Conservation (phyloP, 768 basidiomycete genomes). For the Tephrocybe sp. region DNA sequence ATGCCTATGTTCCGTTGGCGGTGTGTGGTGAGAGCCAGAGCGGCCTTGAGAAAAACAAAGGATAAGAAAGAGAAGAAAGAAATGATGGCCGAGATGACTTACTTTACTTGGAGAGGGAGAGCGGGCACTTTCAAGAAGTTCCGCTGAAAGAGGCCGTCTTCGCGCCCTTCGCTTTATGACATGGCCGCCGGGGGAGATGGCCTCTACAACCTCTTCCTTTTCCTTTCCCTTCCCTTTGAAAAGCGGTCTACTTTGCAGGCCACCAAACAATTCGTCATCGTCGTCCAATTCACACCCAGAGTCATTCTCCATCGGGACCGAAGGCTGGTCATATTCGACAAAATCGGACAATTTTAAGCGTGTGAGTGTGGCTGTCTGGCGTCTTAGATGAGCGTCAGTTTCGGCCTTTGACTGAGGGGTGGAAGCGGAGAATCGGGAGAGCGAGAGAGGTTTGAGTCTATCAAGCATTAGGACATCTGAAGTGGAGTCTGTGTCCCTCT, state of each 20-base stretch:
- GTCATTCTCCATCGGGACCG: slow-evolving; percentile 39
- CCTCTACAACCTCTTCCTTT: slow-evolving; percentile 60
- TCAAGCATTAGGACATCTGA: slow-evolving; percentile 42
- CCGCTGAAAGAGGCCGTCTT: slow-evolving; percentile 66
- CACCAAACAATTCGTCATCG: slow-evolving; percentile 33
- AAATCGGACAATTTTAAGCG: slow-evolving; percentile 58
- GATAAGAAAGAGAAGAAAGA: not conserved
- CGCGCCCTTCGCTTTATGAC: slow-evolving; percentile 73
- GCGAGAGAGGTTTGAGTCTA: slow-evolving; percentile 51
- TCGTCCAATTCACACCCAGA: slow-evolving; percentile 51
- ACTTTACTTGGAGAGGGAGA: slow-evolving; percentile 41
- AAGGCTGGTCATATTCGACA: slow-evolving; percentile 43
- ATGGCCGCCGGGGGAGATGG: slow-evolving; percentile 75
- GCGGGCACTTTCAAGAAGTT: slow-evolving; percentile 52
- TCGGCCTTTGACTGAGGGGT: slow-evolving; percentile 56
- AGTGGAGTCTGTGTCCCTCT: slow-evolving; percentile 28
- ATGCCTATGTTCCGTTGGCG: slow-evolving; percentile 16
- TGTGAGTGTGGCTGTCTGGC: slow-evolving; percentile 65
- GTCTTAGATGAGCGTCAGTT: slow-evolving; percentile 44
- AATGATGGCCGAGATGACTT: slow-evolving; percentile 16
- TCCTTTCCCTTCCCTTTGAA: slow-evolving; percentile 40
- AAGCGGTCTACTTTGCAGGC: slow-evolving; percentile 21
- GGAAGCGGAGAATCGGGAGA: slow-evolving; percentile 43
- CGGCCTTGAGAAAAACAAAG: slow-evolving; percentile 2
- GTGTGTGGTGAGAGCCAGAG: not conserved